Evolutionary conservation across 1,284 basidiomycete species (phyloP).

Genomic region (Pisolithus thermaeus): DNA sequence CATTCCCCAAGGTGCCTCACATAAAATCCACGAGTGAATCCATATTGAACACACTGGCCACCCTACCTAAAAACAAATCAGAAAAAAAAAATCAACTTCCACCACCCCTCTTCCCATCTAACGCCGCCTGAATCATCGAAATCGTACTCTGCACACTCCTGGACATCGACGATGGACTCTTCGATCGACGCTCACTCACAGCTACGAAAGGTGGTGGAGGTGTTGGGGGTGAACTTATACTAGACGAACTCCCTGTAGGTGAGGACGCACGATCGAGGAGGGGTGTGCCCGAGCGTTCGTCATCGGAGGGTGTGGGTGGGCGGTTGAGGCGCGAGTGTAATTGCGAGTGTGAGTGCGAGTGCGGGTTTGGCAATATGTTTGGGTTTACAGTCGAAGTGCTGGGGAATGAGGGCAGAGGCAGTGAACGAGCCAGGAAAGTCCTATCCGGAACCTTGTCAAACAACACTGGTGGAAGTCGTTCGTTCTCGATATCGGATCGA

Average conservation of each 20-base stretch:
- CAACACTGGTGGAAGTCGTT: conserved; percentile 87
- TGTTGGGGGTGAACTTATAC: conserved; percentile 29
- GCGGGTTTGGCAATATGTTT: too few species aligned
- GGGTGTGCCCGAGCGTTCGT: conserved; percentile 31
- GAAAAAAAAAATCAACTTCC: not conserved
- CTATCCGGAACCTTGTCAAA: conserved; percentile 75
- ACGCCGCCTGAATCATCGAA: conserved; percentile 82
- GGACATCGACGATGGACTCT: conserved; percentile 79
- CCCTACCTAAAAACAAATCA: too few species aligned
- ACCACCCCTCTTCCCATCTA: conserved; percentile 50
- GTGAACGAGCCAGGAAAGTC: conserved; percentile 20
- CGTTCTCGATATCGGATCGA: conserved; percentile 96
- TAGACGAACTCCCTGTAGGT: conserved; percentile 15
- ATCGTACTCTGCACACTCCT: conserved; percentile 92
- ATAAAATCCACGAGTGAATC: too few species aligned
- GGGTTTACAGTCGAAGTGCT: too few species aligned
- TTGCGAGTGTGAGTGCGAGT: too few species aligned
- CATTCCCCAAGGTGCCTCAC: too few species aligned
- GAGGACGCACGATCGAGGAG: conserved; percentile 23
- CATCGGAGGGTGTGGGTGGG: conserved; percentile 35
- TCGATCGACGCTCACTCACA: conserved; percentile 34
- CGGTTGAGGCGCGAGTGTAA: conserved; percentile 37
- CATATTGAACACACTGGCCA: too few species aligned
- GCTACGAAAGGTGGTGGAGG: conserved; percentile 44
- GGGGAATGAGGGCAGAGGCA: conserved; percentile 30